Evolutionary conservation across 164 flowering plant species (phyloP), one percentile per base, ranked within the genome.

Genomic region (Macadamia tetraphylla): DNA sequence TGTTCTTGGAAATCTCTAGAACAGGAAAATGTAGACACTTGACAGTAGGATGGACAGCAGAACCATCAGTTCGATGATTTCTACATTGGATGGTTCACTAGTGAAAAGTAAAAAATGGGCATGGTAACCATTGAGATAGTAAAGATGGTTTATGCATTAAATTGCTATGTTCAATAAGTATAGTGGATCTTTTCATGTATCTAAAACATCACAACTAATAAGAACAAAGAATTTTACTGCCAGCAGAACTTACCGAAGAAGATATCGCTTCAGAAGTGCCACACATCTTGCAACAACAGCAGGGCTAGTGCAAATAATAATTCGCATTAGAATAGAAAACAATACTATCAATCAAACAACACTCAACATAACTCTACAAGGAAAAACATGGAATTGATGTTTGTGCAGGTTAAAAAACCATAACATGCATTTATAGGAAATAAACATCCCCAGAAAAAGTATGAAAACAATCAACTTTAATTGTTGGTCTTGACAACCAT

Each of bases 251-350:
- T 81, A 92, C 99, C 98, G 70, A 69, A 95, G 72, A 74, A 95
- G 93, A 77, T 88, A 82, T 1, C 94, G 85, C 75, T 91, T 95
- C 78, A 95, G 73, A 69, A 95, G 91, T 62, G 92, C 82, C 80
- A 92, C 90, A 72, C 97, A 92, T 76, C 88, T 89, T 74, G 88
- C 86, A 68, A 95, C 97, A 29, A 92, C 98, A 18, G 93, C 95
- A 32, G 99, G 99, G 73, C 99, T 95, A 86, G 43, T 60, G 58
- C 67, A 76, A 73, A 76, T 46, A 68, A 70, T 43, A 44, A 29
- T 43, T 35, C 65, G 14, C 15, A 44, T 59, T 63, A 66, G 71
- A 62, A 61, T 43, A 30, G 55, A 18, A 58, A 61, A 32, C 52
- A 42, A 60, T 30, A 57, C 5, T 18, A 57, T 14, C 14, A 12